Conservation (phyloP, 805 yeast genomes). For the Metschnikowia vanudenii region DNA sequence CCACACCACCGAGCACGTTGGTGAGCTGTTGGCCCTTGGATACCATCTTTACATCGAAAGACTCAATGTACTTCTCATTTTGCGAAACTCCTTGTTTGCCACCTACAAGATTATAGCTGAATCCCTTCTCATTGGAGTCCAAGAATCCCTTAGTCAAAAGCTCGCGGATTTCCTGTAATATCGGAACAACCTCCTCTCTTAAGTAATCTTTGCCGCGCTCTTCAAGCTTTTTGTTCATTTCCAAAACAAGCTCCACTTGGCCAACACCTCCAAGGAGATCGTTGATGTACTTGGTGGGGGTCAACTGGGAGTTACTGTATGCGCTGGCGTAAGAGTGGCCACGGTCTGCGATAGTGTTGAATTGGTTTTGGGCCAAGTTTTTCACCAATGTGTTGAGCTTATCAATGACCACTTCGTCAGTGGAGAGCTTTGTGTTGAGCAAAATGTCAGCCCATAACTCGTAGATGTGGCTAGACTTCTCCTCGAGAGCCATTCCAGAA, state of each 20-base stretch:
- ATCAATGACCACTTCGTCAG: slow-evolving; percentile 44
- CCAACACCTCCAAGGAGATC: slow-evolving; percentile 73
- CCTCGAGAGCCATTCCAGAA: slow-evolving; percentile 68
- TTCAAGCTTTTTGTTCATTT: slow-evolving; percentile 52
- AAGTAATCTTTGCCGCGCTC: slow-evolving; percentile 34
- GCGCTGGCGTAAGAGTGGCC: slow-evolving; percentile 85
- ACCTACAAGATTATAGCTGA: slow-evolving; percentile 59
- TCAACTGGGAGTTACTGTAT: slow-evolving; percentile 61
- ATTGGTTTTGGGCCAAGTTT: slow-evolving; percentile 70
- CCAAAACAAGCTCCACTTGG: slow-evolving; percentile 69
- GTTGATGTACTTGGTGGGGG: slow-evolving; percentile 55
- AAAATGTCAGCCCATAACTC: slow-evolving; percentile 70
- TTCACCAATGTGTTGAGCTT: slow-evolving; percentile 74
- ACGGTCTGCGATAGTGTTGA: slow-evolving; percentile 76
- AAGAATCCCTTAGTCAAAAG: slow-evolving; percentile 38
- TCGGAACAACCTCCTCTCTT: slow-evolving; percentile 57
- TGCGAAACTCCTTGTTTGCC: slow-evolving; percentile 40
- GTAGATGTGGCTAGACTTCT: slow-evolving; percentile 58
- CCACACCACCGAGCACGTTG: slow-evolving; percentile 19
- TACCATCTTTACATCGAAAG: slow-evolving; percentile 29
- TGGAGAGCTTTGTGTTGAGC: slow-evolving; percentile 62
- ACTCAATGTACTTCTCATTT: slow-evolving; percentile 36
- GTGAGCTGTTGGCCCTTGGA: slow-evolving; percentile 10
- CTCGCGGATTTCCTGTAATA: slow-evolving; percentile 51
- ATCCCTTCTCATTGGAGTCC: slow-evolving; percentile 20